Conservation (phyloP, 2,329 filamentous ascomycete genomes). For the Arthrobotrys musiformis region DNA sequence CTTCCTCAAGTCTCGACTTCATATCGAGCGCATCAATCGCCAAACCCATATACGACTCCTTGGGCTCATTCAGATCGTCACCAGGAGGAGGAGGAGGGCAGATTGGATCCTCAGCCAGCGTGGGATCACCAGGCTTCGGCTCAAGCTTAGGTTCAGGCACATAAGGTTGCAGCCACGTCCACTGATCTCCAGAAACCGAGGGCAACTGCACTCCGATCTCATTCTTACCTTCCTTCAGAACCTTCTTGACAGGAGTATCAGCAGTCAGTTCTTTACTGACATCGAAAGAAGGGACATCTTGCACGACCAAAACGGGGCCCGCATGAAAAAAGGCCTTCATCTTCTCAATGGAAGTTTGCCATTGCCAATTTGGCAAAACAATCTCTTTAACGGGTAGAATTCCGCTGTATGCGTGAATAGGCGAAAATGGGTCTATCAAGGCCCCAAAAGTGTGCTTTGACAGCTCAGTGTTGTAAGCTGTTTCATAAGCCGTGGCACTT, state of each 20-base stretch:
- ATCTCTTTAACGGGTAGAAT: constrained; percentile 61
- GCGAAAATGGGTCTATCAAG: constrained; percentile 63
- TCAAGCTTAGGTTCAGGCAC: not conserved
- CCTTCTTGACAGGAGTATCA: not conserved
- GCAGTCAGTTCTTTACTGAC: constrained; percentile 2
- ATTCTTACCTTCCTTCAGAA: not conserved
- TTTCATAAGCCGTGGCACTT: constrained; percentile 1
- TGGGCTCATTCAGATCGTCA: not conserved
- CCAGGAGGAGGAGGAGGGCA: not conserved
- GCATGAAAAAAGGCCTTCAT: constrained; percentile 65
- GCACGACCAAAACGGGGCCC: constrained; percentile 61
- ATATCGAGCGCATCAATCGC: constrained; percentile 57
- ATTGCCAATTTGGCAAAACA: constrained; percentile 62
- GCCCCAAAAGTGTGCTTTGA: constrained; percentile 58
- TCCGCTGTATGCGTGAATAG: constrained; percentile 61
- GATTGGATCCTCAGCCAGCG: not conserved
- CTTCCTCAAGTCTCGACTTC: constrained; percentile 58
- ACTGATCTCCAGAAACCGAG: constrained; percentile 56
- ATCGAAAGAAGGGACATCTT: constrained; percentile 55
- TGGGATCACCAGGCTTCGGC: not conserved
- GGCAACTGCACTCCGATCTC: constrained; percentile 6
- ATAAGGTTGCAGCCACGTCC: constrained; percentile 62
- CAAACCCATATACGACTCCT: constrained; percentile 52
- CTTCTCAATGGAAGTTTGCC: constrained; percentile 61
- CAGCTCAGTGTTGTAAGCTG: constrained; percentile 9